Conservation (phyloP, 1,139 yeast genomes). For the Saccharomyces hybrid region DNA sequence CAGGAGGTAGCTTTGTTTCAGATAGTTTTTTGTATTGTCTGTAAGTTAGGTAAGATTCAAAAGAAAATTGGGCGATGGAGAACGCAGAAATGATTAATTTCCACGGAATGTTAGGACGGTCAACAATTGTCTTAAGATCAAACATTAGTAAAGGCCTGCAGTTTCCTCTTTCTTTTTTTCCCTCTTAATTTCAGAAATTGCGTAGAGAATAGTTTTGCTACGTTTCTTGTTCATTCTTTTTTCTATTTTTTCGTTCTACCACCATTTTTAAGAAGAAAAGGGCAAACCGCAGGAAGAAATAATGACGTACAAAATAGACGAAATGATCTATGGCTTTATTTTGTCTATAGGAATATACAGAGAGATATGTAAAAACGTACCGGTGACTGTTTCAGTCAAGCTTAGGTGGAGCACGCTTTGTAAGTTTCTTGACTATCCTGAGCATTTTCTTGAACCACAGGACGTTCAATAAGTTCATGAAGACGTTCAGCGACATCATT, state of each 20-base stretch:
- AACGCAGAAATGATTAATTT: constrained; percentile 65
- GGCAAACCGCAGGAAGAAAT: too few relatives aligned
- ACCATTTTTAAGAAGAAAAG: too few relatives aligned
- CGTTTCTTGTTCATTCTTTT: too few relatives aligned
- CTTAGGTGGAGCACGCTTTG: not conserved
- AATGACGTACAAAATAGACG: too few relatives aligned
- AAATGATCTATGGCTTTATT: too few relatives aligned
- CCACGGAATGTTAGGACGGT: constrained; percentile 66
- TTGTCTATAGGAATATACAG: too few relatives aligned
- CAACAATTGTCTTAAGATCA: constrained; percentile 37
- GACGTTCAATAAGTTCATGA: constrained; percentile 60
- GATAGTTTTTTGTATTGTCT: constrained; percentile 71
- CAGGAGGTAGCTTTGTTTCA: constrained; percentile 49
- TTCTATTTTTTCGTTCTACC: too few relatives aligned
- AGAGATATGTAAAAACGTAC: too few relatives aligned
- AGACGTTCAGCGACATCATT: constrained; percentile 51
- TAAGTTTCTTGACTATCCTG: constrained; percentile 53
- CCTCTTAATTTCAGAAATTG: not conserved
- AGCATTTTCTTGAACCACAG: constrained; percentile 73
- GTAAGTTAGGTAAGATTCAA: constrained; percentile 63
- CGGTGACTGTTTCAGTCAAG: not conserved
- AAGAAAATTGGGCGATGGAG: constrained; percentile 64
- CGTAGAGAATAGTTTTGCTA: too few relatives aligned
- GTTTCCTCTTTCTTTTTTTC: not conserved
- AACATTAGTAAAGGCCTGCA: constrained; percentile 16